phyloP scores from a whole-genome alignment of 306 rosid species.

The Canavalia gladiata region DNA sequence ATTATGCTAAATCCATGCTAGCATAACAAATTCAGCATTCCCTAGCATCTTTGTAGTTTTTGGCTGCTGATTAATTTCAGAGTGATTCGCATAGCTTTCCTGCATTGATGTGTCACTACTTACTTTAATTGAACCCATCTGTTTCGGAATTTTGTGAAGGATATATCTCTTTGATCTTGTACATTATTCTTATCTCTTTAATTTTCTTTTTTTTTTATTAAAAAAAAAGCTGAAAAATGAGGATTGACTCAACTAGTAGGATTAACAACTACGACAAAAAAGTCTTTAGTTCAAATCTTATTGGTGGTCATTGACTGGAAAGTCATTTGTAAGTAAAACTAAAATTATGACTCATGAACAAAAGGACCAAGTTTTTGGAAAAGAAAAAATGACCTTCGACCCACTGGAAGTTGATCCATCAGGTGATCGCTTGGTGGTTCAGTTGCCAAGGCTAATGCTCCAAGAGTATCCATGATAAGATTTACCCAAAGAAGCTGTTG shows the following conservation, averaged over 20 bases:
- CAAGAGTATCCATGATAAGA: slow-evolving; percentile 99
- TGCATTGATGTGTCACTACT: neutral
- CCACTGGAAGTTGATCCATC: slow-evolving; percentile 83
- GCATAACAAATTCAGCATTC: neutral
- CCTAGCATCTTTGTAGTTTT: slow-evolving; percentile 29
- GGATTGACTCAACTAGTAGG: neutral
- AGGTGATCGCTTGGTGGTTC: slow-evolving; percentile 97
- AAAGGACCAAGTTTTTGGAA: neutral
- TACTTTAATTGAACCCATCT: neutral
- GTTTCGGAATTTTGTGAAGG: neutral
- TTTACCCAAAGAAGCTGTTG: slow-evolving; percentile 98
- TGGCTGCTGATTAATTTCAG: neutral
- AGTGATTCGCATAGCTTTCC: slow-evolving; percentile 10
- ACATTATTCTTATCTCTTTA: neutral
- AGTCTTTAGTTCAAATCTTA: neutral
- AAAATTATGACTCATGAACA: neutral
- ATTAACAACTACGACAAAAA: neutral
- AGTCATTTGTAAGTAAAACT: neutral
- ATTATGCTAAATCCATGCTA: slow-evolving; percentile 35
- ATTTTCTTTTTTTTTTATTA: neutral
- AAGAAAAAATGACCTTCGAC: slow-evolving; percentile 66
- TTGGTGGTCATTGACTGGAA: neutral
- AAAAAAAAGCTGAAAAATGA: neutral
- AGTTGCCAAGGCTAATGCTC: slow-evolving; percentile 96
- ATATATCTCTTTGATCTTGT: neutral